A percentile compares a stretch with the other conserved stretches of the same genome.
Evolutionary conservation across 805 yeast species (phyloP).

Genomic region (Ogataea trehalophila): DNA sequence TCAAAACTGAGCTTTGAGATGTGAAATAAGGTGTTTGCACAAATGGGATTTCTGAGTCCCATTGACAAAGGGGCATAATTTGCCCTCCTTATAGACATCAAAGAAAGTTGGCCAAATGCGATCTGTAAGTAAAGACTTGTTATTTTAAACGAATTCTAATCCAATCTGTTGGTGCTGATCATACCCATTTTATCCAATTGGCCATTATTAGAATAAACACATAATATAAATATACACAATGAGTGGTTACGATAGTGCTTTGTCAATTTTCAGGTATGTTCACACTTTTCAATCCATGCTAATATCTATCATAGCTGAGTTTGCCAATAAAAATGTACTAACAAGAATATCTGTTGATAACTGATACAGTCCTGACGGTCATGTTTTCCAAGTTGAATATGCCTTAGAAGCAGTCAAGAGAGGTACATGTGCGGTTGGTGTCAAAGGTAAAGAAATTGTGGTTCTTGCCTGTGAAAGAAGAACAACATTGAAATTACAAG

Average conservation of each 20-base stretch:
- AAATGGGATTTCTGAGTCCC: too few relatives aligned
- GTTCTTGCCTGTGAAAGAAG: constrained; percentile 96
- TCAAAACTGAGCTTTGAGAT: too few relatives aligned
- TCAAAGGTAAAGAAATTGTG: constrained; percentile 82
- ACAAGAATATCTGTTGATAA: background rate
- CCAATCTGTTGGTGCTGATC: too few relatives aligned
- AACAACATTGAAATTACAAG: constrained; percentile 91
- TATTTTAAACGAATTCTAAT: too few relatives aligned
- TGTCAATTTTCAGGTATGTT: constrained; percentile 90
- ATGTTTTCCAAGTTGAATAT: constrained; percentile 97
- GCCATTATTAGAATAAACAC: background rate
- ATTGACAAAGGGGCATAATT: too few relatives aligned
- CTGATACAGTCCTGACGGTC: constrained; percentile 83
- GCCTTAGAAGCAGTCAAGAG: constrained; percentile 97
- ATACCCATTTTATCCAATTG: background rate
- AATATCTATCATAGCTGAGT: too few relatives aligned
- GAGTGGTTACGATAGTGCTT: constrained; percentile 99
- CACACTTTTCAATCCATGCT: constrained; percentile 28
- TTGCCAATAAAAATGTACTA: too few relatives aligned
- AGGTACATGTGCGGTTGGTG: constrained; percentile 98
- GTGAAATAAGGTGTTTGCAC: too few relatives aligned
- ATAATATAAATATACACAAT: constrained; percentile 34
- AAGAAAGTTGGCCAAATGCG: too few relatives aligned
- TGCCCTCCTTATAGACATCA: too few relatives aligned
- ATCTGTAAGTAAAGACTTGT: too few relatives aligned